Conservation (phyloP, 768 basidiomycete genomes). For the Tulasnella sp. region DNA sequence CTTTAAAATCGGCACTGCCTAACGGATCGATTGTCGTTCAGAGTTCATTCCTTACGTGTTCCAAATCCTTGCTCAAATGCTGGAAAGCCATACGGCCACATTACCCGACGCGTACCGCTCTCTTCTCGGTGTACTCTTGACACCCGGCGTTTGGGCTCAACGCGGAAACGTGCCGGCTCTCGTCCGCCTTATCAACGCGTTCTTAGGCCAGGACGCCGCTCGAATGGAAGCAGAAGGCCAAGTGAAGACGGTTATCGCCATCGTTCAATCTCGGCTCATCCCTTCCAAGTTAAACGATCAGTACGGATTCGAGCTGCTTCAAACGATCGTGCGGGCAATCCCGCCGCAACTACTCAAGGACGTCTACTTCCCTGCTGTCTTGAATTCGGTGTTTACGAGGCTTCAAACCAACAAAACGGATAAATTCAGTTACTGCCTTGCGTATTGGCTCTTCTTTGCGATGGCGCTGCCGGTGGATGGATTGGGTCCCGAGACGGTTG, state of each 20-base stretch:
- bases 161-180: slow-evolving; percentile 92
- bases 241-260: slow-evolving; percentile 65
- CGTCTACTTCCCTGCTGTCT: slow-evolving; percentile 57
- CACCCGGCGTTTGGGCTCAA: slow-evolving; percentile 81
- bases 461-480: slow-evolving; percentile 66
- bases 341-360: slow-evolving; percentile 57
- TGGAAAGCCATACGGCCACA: slow-evolving; percentile 56
- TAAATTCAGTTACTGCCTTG: slow-evolving; percentile 72
- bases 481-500: slow-evolving; percentile 66
- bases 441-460: slow-evolving; percentile 62
- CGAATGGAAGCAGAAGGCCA: slow-evolving; percentile 63
- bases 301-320: slow-evolving; percentile 84
- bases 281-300: slow-evolving; percentile 79
- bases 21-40: slow-evolving; percentile 23
- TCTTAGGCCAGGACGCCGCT: slow-evolving; percentile 55
- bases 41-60: slow-evolving; percentile 98
- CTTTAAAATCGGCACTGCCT: not conserved
- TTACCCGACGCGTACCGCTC: slow-evolving; percentile 67
- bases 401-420: slow-evolving; percentile 85
- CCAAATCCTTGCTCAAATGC: slow-evolving; percentile 92
- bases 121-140: slow-evolving; percentile 72
- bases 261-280: slow-evolving; percentile 81
- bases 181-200: slow-evolving; percentile 76
- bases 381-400: slow-evolving; percentile 68
- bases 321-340: slow-evolving; percentile 59